phyloP scores from a whole-genome alignment of 2,329 filamentous ascomycete species.

The Fusarium sp. region DNA sequence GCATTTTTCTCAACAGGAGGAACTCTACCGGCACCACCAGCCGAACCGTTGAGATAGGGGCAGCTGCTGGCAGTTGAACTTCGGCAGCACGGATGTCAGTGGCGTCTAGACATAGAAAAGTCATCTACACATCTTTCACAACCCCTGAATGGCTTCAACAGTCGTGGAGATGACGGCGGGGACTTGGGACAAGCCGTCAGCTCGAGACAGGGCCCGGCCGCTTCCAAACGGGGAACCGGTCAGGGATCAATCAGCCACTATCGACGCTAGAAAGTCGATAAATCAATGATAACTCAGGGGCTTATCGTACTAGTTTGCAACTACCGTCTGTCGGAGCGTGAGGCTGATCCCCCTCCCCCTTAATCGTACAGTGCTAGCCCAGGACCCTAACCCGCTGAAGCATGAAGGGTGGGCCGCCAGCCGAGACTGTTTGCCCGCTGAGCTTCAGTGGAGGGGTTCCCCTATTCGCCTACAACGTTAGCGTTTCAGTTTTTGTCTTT shows the following conservation, averaged over 20 bases:
- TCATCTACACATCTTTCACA: background rate
- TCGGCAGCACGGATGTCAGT: background rate
- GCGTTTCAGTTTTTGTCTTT: background rate
- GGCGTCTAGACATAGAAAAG: background rate
- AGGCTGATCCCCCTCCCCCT: background rate
- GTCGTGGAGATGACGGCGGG: background rate
- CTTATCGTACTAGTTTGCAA: slow-evolving; percentile 3
- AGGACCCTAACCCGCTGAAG: background rate
- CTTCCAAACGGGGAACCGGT: background rate
- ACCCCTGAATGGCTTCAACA: background rate
- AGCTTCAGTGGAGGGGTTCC: background rate
- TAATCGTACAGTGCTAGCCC: background rate
- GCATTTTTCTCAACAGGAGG: background rate
- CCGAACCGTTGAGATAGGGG: background rate
- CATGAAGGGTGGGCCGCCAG: background rate
- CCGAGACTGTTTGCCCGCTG: background rate
- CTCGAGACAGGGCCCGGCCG: background rate
- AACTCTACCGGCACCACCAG: background rate
- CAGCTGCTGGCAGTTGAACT: background rate
- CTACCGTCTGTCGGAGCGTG: background rate
- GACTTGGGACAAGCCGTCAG: background rate
- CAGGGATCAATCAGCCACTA: background rate
- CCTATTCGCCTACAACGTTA: slow-evolving; percentile 2
- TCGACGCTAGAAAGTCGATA: background rate
- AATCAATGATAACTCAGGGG: slow-evolving; percentile 1